Evolutionary conservation across 805 yeast species (phyloP).

Genomic region (Candida sakaeoensis): DNA sequence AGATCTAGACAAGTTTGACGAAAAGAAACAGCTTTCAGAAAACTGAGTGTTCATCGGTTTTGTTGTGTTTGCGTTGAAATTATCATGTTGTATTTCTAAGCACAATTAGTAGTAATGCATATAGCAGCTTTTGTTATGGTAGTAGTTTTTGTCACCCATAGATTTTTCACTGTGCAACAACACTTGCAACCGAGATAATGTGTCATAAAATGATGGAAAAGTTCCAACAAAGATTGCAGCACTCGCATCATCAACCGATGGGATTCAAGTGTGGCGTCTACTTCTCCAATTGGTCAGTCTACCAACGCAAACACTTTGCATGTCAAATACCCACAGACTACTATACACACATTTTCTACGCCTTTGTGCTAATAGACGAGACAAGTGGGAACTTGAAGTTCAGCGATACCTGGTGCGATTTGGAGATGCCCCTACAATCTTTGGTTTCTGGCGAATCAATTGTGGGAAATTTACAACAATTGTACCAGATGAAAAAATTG

Average conservation of each 20-base stretch:
- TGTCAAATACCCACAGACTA: slow-evolving; percentile 53
- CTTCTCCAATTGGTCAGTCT: slow-evolving; percentile 46
- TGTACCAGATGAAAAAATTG: slow-evolving; percentile 42
- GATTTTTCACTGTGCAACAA: background rate
- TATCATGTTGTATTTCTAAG: too few relatives aligned
- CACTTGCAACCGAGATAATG: background rate
- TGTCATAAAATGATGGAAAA: slow-evolving; percentile 9
- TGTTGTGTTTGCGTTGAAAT: too few relatives aligned
- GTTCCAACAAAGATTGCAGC: slow-evolving; percentile 2
- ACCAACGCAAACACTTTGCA: slow-evolving; percentile 47
- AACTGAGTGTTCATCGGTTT: too few relatives aligned
- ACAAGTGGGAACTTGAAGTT: slow-evolving; percentile 50
- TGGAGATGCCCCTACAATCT: slow-evolving; percentile 34
- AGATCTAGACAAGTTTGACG: too few relatives aligned
- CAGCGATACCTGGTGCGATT: slow-evolving; percentile 67
- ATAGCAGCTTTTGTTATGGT: slow-evolving; percentile 3
- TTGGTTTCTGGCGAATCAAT: slow-evolving; percentile 11
- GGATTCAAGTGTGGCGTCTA: slow-evolving; percentile 41
- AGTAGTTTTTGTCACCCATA: background rate
- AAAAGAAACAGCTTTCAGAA: too few relatives aligned
- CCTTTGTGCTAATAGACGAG: slow-evolving; percentile 63
- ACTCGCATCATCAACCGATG: background rate
- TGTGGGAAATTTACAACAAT: slow-evolving; percentile 49
- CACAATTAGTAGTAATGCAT: too few relatives aligned
- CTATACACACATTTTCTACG: slow-evolving; percentile 71